A percentile compares a stretch with the other conserved stretches of the same genome.
Conservation (phyloP, 1,284 basidiomycete genomes). For the Sanghuangporus weigelae region DNA sequence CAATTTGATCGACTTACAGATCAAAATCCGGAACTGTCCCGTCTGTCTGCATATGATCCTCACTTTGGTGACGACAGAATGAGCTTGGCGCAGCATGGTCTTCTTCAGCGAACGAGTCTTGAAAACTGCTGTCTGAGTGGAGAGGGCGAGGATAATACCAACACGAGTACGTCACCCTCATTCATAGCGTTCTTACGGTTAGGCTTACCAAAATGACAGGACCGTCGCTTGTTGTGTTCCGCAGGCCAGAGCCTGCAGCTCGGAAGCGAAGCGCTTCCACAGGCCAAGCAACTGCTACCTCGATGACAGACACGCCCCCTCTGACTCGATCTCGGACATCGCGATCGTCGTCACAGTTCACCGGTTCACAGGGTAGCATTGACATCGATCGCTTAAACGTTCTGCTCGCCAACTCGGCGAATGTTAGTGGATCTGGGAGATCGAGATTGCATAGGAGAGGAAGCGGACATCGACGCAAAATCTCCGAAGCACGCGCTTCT, state of each 20-base stretch:
- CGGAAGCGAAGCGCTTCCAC: slow-evolving; percentile 65
- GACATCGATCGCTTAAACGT: slow-evolving; percentile 57
- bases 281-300: slow-evolving; percentile 50
- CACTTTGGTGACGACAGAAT: slow-evolving; percentile 64
- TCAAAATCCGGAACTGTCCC: slow-evolving; percentile 32
- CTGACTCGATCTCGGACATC: slow-evolving; percentile 41
- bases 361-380: slow-evolving; percentile 70
- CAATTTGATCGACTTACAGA: slow-evolving; percentile 17
- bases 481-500: slow-evolving; percentile 57
- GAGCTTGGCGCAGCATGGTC: slow-evolving; percentile 55
- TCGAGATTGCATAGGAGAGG: slow-evolving; percentile 46
- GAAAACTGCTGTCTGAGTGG: slow-evolving; percentile 60
- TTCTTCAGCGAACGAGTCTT: slow-evolving; percentile 59
- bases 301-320: slow-evolving; percentile 66
- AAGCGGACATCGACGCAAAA: slow-evolving; percentile 62
- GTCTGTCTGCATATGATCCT: slow-evolving; percentile 43
- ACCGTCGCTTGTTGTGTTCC: slow-evolving; percentile 41
- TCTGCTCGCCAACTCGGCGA: slow-evolving; percentile 46
- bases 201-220: slow-evolving; percentile 31
- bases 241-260: slow-evolving; percentile 43
- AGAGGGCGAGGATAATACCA: slow-evolving; percentile 56
- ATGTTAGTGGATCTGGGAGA: slow-evolving; percentile 31
- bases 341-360: slow-evolving; percentile 59
- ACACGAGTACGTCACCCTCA: slow-evolving; percentile 35
- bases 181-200: slow-evolving; percentile 17